These are phyloP conservation scores for Luvunga scandens DNA, from an alignment of 345 rosid genomes.

Conservation along the genomic window DNA sequence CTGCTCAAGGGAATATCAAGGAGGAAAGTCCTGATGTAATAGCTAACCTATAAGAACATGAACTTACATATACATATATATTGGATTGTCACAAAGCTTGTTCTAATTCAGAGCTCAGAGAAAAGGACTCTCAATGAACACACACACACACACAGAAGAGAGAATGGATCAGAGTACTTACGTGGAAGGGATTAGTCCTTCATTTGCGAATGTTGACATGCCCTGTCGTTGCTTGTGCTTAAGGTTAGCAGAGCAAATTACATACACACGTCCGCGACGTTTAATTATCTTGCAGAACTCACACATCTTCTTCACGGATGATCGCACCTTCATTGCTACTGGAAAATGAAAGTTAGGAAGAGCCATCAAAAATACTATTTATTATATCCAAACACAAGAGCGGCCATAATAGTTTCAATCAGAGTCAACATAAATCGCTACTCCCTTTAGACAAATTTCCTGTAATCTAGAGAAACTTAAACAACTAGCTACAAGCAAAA, in stretches of 20 bases:
- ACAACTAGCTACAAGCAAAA: not conserved
- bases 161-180: conserved; percentile 22
- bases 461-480: not conserved
- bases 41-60: not conserved
- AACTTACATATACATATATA: not conserved
- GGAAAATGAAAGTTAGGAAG: conserved; percentile 8
- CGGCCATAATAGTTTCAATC: not conserved
- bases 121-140: not conserved
- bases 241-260: conserved; percentile 69
- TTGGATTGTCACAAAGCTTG: not conserved
- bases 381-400: not conserved
- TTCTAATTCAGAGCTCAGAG: not conserved
- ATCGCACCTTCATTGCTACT: conserved; percentile 79
- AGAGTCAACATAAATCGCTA: not conserved
- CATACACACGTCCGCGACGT: conserved; percentile 83
- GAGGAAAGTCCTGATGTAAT: not conserved
- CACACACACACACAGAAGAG: not conserved
- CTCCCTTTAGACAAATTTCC: too few species aligned
- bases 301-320: conserved; percentile 96
- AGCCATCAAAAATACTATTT: not conserved
- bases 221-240: conserved; percentile 96
- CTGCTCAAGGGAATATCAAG: not conserved
- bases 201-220: conserved; percentile 47
- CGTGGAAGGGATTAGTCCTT: conserved; percentile 37
- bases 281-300: conserved; percentile 85